Evolutionary conservation across 768 basidiomycete species (phyloP).

Genomic region (Suillus tomentosus): DNA sequence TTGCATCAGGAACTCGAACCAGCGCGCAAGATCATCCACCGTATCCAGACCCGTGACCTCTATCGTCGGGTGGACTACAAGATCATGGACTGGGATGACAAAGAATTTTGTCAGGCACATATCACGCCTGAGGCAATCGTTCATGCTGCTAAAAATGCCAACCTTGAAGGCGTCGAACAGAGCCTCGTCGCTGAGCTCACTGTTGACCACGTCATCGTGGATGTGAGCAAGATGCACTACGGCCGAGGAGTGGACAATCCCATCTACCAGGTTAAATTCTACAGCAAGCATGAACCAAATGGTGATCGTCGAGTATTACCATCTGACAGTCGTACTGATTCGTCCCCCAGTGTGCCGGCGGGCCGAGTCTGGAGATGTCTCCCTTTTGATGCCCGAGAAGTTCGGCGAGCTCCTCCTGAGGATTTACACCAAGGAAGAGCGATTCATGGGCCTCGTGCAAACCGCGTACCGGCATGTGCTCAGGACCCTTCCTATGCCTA

Average conservation of each 20-base stretch:
- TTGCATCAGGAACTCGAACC: constrained; percentile 53
- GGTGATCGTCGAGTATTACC: constrained; percentile 39
- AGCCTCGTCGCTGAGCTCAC: constrained; percentile 38
- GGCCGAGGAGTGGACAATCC: constrained; percentile 76
- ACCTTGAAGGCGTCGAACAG: constrained; percentile 26
- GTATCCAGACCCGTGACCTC: constrained; percentile 63
- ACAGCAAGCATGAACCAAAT: constrained; percentile 62
- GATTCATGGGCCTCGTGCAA: constrained; percentile 64
- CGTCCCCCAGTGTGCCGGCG: constrained; percentile 39
- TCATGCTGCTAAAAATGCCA: constrained; percentile 37
- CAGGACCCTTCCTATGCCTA: constrained; percentile 17
- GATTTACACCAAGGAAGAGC: constrained; percentile 65
- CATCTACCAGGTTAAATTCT: constrained; percentile 69
- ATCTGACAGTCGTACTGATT: neutral
- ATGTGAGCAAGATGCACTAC: constrained; percentile 68
- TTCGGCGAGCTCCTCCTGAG: constrained; percentile 74
- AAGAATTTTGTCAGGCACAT: constrained; percentile 23
- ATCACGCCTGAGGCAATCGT: constrained; percentile 48
- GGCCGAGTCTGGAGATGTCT: constrained; percentile 60
- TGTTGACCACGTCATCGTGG: constrained; percentile 61
- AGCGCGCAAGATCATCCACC: constrained; percentile 61
- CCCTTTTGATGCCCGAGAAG: constrained; percentile 59
- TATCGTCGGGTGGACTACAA: constrained; percentile 74
- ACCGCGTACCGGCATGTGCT: constrained; percentile 59
- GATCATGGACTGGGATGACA: constrained; percentile 40